These are phyloP conservation scores for Chrysosporium keratinophilum DNA, from an alignment of 2,329 filamentous ascomycete species.

Conservation along the genomic window DNA sequence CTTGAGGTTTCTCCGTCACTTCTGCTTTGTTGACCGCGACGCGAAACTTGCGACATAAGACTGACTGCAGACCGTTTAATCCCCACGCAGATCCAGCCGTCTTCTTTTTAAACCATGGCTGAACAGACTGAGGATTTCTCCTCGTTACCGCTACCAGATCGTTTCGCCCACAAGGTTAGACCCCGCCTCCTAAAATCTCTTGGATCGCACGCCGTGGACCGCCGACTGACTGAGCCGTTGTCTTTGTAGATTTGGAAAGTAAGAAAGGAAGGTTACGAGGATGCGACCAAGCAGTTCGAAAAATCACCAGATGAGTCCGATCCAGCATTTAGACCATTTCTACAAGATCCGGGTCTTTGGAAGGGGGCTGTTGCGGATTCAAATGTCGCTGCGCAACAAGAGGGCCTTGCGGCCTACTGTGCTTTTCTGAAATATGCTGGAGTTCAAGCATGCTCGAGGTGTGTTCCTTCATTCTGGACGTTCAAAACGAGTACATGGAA, in stretches of 20 bases:
- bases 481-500: not conserved
- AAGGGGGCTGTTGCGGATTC: conserved; percentile 87
- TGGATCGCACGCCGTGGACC: not conserved
- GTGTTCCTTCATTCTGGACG: conserved; percentile 18
- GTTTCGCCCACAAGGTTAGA: conserved; percentile 68
- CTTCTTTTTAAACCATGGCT: conserved; percentile 48
- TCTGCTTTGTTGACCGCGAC: not conserved
- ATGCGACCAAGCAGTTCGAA: conserved; percentile 77
- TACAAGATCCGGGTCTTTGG: conserved; percentile 76
- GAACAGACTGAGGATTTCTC: conserved; percentile 76
- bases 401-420: conserved; percentile 77
- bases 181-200: not conserved
- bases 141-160: conserved; percentile 64
- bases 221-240: conserved; percentile 17
- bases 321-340: conserved; percentile 75
- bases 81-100: not conserved
- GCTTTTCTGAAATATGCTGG: conserved; percentile 89
- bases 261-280: conserved; percentile 87
- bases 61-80: not conserved
- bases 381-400: conserved; percentile 93
- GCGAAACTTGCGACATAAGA: not conserved
- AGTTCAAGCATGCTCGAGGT: conserved; percentile 63
- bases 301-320: conserved; percentile 74
- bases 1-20: not conserved
- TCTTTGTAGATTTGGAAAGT: conserved; percentile 75